These are phyloP conservation scores for Pseudisothecium myosuroides DNA, from an alignment of 225 moss, liverwort and hornwort species.

Conservation along the genomic window DNA sequence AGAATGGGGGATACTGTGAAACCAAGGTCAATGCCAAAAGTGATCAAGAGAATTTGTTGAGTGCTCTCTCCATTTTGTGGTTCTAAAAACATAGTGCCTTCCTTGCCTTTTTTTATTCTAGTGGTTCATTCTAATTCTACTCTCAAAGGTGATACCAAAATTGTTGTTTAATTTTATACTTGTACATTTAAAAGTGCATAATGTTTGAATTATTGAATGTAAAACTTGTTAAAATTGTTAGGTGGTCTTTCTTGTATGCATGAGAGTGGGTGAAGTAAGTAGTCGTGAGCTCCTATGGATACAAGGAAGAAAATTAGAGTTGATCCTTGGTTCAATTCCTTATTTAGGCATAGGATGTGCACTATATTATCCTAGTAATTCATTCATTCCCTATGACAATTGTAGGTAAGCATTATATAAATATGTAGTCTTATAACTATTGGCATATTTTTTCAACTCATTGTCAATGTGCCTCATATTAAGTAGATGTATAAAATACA, in stretches of 20 bases:
- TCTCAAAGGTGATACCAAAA: neutral
- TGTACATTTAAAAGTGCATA: too few relatives aligned
- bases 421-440: neutral
- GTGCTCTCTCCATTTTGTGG: too few relatives aligned
- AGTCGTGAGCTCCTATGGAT: neutral
- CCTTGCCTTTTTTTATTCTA: too few relatives aligned
- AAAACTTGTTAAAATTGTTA: neutral
- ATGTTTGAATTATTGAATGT: too few relatives aligned
- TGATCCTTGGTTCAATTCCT: neutral
- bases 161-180: neutral
- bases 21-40: neutral
- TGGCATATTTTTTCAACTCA: neutral
- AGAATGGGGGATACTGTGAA: neutral
- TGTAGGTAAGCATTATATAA: too few relatives aligned
- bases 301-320: neutral
- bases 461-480: neutral
- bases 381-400: fast-evolving
- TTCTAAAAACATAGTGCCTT: too few relatives aligned
- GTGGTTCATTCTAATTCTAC: neutral
- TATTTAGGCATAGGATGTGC: neutral
- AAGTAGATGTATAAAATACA: neutral
- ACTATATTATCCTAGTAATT: neutral
- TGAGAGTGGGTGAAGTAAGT: fast-evolving
- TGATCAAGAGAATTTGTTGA: neutral
- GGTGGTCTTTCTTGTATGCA: too few relatives aligned